phyloP scores from a whole-genome alignment of 352 stramenopile species.

The Phytopythium helicoides region DNA sequence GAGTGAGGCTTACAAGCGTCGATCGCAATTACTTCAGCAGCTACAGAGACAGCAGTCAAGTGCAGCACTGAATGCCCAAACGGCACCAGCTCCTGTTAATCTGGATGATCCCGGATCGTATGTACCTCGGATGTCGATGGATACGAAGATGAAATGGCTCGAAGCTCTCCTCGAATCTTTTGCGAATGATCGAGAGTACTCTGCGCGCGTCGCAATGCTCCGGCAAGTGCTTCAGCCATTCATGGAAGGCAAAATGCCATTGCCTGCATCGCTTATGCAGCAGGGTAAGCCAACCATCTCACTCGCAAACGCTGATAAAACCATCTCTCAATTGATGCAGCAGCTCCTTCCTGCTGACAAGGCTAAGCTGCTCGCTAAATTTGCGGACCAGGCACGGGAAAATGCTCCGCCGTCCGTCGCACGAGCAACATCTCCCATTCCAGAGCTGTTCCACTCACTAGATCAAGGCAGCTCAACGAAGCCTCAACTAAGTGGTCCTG shows the following conservation, averaged over 20 bases:
- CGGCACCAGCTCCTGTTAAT: conserved; percentile 11
- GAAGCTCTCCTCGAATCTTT: conserved; percentile 43
- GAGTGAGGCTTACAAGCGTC: conserved; percentile 35
- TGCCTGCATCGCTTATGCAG: not conserved
- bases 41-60: conserved; percentile 11
- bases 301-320: conserved; percentile 21
- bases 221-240: conserved; percentile 50
- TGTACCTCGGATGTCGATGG: conserved; percentile 35
- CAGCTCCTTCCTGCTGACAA: conserved; percentile 24
- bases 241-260: conserved; percentile 31
- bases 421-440: conserved; percentile 35
- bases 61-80: not conserved
- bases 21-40: conserved; percentile 15
- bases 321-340: conserved; percentile 20
- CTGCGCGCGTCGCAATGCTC: conserved; percentile 39
- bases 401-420: conserved; percentile 12
- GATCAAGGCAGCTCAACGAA: conserved; percentile 4
- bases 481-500: conserved; percentile 7
- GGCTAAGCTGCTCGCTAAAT: conserved; percentile 24
- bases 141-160: conserved; percentile 67
- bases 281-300: conserved; percentile 7
- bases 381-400: conserved; percentile 6
- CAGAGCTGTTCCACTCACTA: conserved; percentile 4
- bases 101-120: conserved; percentile 30
- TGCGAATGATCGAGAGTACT: conserved; percentile 38